Base-by-base conservation (phyloP, 768 basidiomycete species). In the Kondoa subrosea region DNA sequence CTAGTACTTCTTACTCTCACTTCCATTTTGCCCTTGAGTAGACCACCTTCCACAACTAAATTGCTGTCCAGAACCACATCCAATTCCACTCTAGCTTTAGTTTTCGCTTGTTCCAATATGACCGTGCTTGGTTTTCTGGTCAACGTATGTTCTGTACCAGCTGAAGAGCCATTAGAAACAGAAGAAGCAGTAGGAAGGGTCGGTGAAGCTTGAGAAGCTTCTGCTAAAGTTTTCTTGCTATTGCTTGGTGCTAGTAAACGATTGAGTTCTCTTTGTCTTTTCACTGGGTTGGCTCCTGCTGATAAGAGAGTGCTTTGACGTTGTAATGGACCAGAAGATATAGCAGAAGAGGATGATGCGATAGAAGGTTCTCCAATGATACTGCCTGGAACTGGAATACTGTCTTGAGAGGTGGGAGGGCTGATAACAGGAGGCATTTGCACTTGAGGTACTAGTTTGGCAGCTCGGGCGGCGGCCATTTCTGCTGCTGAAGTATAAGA, bases 31-130 rank as follows among this genome's bases (percentile, higher is more conserved):
- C 91, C 91, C 58, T 82, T 82, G 57, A 93, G 77, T 70, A 80
- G 79, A 4, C 84, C 85, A 1, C 90, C 90, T 78, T 93, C 88
- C 1, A 92, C 86, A 71, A 84, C 85, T 12, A 83, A 80, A 68
- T 88, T 82, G 71, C 83, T 84, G 69, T 88, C 84, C 33, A 90
- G 81, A n/a, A 83, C 77, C 56, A 93, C 83, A 72, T 92, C 88
- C 14, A 92, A 79, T 75, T 87, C 86, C 0, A 92, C 86, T 65
- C 88, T 85, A 4, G 89, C 84, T 27, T 77, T 77, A 34, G 82
- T 83, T 16, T 83, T 74, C 2, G 87, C 85, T 73, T 87, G 86
- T 76, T 89, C 89, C 50, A 89, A 78, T 1, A 77, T 75, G 26
- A 84, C 80, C 15, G 75, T 70, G 34, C 77, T 74, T 59, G 74